Evolutionary conservation across 495 filamentous ascomycete species (phyloP), one percentile per base, ranked within the genome.

Genomic region (Aspergillus hancockii): DNA sequence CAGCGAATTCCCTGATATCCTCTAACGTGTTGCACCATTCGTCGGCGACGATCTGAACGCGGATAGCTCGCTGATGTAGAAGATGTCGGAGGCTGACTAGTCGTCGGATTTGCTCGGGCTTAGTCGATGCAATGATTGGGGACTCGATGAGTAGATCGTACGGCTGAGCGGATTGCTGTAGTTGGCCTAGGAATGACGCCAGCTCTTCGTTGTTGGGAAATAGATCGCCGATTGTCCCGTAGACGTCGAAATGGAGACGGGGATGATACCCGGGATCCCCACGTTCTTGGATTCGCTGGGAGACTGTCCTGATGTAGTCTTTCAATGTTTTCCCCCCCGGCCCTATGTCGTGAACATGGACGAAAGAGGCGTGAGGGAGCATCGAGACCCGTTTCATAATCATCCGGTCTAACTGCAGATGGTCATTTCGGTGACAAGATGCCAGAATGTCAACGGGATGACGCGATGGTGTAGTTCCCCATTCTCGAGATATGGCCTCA

Each of bases 1-100:
- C 52, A 7, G 58, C 58, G 21, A 60, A 60, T 28, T 50, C 43
- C n/a, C 25, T 21, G 4, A 55, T 56, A 25, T 60, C 58, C 8
- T 60, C 49, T 21, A 60, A 34, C 8, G 58, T 60, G 30, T 60
- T 60, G 36, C 58, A 55, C 58, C 58, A 60, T 55, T 60, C 58
- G 22, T 60, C 58, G 8, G 58, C 58, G 16, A 60, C 58, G 22
- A 60, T 38, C 25, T 60, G 18, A 14, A 55, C 52, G 9, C 14
- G 16, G 41, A 60, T 49, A 8, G 34, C 2, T 13, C 49, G 47
- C 8, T 25, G 14, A 13, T 19, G 19, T 18, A 59, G 57, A 7
- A 12, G 34, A 6, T 45, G n/a, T n/a, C 49, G 49, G 8, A 59
- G 57, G n/a, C 25, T 18, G 14, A 6, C 30, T 8, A 60, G 40